These are phyloP conservation scores for Fusarium guadeloupense DNA, from an alignment of 2,329 filamentous ascomycete species.

Conservation along the genomic window DNA sequence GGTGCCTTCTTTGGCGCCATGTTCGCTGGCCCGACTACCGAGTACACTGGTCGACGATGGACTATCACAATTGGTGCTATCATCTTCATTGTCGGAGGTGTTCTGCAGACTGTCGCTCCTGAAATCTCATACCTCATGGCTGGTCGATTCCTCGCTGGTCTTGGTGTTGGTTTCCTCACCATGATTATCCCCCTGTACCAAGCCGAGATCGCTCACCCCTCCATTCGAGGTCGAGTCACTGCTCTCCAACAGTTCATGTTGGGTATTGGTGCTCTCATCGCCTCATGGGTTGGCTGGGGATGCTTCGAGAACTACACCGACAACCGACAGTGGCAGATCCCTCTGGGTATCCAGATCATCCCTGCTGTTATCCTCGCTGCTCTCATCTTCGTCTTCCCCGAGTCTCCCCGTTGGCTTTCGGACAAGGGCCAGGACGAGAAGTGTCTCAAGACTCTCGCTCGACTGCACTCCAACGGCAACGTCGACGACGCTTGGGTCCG, in stretches of 20 bases:
- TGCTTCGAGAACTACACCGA: conserved; percentile 1
- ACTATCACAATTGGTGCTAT: conserved; percentile 76
- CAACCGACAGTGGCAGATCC: conserved; percentile 33
- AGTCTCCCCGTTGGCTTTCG: conserved; percentile 59
- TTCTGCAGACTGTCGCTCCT: conserved; percentile 74
- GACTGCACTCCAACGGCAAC: conserved; percentile 74
- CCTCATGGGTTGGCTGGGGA: conserved; percentile 19
- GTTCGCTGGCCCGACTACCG: conserved; percentile 69
- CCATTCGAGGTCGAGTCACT: conserved; percentile 77
- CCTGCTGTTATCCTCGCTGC: conserved; percentile 29
- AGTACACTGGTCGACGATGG: conserved; percentile 71
- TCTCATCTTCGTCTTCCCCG: conserved; percentile 34
- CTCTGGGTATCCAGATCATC: conserved; percentile 28
- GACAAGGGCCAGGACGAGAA: conserved; percentile 70
- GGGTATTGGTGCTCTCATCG: conserved; percentile 75
- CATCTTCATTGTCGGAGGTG: conserved; percentile 77
- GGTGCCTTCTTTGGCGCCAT: conserved; percentile 76
- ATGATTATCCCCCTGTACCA: conserved; percentile 69
- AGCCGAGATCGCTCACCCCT: conserved; percentile 79
- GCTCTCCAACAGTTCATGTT: conserved; percentile 83
- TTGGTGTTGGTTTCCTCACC: conserved; percentile 52
- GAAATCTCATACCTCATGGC: conserved; percentile 70
- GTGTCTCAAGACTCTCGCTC: conserved; percentile 71
- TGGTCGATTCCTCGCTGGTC: conserved; percentile 73
- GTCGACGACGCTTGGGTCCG: conserved; percentile 72